Conservation (phyloP, 1,284 basidiomycete genomes). For the Trichosporon coremiiforme region DNA sequence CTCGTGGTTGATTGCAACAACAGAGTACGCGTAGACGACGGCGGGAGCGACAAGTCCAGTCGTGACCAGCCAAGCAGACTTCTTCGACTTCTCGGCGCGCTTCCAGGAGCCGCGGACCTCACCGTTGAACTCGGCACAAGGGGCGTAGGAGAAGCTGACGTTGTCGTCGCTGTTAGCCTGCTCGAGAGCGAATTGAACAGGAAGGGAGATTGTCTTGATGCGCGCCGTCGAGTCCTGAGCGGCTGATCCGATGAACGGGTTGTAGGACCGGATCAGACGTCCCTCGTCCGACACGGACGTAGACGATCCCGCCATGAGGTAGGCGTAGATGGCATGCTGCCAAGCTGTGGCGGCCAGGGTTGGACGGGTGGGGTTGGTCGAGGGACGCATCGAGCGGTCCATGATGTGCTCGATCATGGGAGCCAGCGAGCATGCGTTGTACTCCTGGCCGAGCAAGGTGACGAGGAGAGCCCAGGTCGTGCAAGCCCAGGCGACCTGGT, state of each 20-base stretch:
- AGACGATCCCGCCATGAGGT: slow-evolving; percentile 40
- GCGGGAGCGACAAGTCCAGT: slow-evolving; percentile 37
- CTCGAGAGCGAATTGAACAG: slow-evolving; percentile 36
- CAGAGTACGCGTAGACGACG: slow-evolving; percentile 50
- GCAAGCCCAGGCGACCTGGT: slow-evolving; percentile 53
- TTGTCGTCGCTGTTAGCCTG: slow-evolving; percentile 28
- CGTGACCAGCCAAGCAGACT: slow-evolving; percentile 41
- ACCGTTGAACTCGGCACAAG: slow-evolving; percentile 28
- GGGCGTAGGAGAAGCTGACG: slow-evolving; percentile 21
- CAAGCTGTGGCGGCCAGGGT: slow-evolving; percentile 49
- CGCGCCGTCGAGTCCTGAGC: slow-evolving; percentile 35
- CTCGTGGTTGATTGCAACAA: slow-evolving; percentile 43
- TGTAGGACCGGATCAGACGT: slow-evolving; percentile 39
- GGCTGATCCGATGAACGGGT: slow-evolving; percentile 37
- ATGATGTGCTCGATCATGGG: slow-evolving; percentile 50
- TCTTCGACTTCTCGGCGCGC: slow-evolving; percentile 43
- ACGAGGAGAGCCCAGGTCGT: slow-evolving; percentile 52
- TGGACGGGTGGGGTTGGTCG: slow-evolving; percentile 42
- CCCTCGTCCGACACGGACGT: slow-evolving; percentile 34
- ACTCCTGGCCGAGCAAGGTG: slow-evolving; percentile 50
- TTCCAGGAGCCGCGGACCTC: slow-evolving; percentile 42
- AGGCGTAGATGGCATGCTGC: slow-evolving; percentile 54
- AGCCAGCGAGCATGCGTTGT: slow-evolving; percentile 40
- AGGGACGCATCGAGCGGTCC: slow-evolving; percentile 44
- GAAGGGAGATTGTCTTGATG: slow-evolving; percentile 36